Base-by-base conservation (phyloP, 106 monocot genomes). In the Alisma plantagoaquatica region DNA sequence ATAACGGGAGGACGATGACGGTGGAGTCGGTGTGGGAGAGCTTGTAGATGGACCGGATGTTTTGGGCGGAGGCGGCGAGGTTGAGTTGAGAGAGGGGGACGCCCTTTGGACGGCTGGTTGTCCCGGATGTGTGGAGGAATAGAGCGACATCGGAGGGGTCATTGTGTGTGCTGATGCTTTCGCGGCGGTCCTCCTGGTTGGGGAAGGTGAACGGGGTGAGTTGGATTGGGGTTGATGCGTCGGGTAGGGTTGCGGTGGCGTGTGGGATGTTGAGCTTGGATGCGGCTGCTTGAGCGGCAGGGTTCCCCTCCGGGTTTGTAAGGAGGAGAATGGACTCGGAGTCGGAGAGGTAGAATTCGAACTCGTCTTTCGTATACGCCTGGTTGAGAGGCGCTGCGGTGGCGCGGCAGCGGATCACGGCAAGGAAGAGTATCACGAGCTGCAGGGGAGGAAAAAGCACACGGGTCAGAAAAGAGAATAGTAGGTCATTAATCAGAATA, bases 261-360 rank as follows among this genome's bases (percentile, higher is more conserved):
- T 24, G 59, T 35, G 65, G 58, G 53, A 96, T 62, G 3, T 59
- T 32, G 27, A 84, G 67, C 33, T 68, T 76, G 3, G 61, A 26
- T 0, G 96, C 96, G 1, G 96, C 88, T 3, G 67, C 63, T 31
- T 73, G 54, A 8, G 89, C 96, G 0, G 78, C 46, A 3, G 18
- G 26, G 62, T 85, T 96, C 6, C 84, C 89, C 33, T 81, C 69
- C 15, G 21, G 9, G 50, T 66, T 71, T 4, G 84, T 96, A 29
- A 96, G 4, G 12, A 96, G 75, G n/a, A 84, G 51, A 14, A 43
- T 73, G 25, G 96, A 73, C 11, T 61, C 81, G 1, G 89, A 96
- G 46, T 96, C 96, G 22, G 89, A 84, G 52, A 96, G 89, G 73
- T 96, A 96, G 71, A 96, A 96, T 56, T 81, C 81, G 75, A 89